Percentiles rank a stretch among this genome's conserved stretches.
Conservation (phyloP, 192 early-diverging fungal species). For the Umbelopsis ramanniana region DNA sequence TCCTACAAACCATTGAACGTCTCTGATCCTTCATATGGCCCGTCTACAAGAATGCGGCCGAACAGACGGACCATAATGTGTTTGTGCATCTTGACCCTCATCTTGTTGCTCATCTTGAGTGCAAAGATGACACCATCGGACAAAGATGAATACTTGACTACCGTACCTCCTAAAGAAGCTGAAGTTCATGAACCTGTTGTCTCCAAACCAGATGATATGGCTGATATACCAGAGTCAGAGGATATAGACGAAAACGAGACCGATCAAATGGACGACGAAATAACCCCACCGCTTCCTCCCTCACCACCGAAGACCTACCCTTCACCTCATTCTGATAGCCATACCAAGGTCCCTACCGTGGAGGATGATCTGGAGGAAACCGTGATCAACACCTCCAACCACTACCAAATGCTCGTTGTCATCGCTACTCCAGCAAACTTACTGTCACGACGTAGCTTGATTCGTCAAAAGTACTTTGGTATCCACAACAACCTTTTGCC, state of each 20-base stretch:
- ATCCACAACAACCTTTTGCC: conserved; percentile 55
- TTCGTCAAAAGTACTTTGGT: conserved; percentile 59
- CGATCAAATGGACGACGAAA: not conserved
- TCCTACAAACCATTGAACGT: conserved; percentile 11
- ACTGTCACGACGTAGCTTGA: conserved; percentile 47
- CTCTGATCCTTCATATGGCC: conserved; percentile 17
- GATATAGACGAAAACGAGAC: conserved; percentile 4
- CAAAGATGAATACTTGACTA: conserved; percentile 12
- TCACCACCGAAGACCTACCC: not conserved
- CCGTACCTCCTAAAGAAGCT: not conserved
- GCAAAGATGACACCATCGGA: not conserved
- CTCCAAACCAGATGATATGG: not conserved
- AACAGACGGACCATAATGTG: conserved; percentile 6
- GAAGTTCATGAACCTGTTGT: not conserved
- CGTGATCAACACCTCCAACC: conserved; percentile 37
- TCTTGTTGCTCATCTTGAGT: conserved; percentile 10
- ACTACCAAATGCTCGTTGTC: conserved; percentile 53
- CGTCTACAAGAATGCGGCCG: conserved; percentile 6
- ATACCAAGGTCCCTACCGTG: not conserved
- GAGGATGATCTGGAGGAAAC: not conserved
- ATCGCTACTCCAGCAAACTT: conserved; percentile 48
- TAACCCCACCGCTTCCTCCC: not conserved
- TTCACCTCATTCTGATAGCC: conserved; percentile 23
- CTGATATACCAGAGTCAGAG: not conserved
- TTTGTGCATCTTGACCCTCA: conserved; percentile 8